Conservation (phyloP, 225 moss, liverwort and hornwort genomes). For the Pseudisothecium myosuroides region DNA sequence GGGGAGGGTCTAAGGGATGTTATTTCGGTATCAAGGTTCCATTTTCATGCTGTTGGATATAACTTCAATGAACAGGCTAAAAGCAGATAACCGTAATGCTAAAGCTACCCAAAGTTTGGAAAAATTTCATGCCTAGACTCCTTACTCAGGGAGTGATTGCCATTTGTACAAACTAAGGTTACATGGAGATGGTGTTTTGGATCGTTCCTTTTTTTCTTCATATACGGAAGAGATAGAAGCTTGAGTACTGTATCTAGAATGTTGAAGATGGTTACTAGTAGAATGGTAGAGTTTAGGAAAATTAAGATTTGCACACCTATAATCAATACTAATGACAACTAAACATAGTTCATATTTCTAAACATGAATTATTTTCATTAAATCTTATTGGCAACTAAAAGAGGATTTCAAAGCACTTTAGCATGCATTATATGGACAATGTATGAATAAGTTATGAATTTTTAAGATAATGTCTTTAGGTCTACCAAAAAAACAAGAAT, state of each 20-base stretch:
- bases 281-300: background rate
- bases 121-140: background rate
- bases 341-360: background rate
- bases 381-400: background rate
- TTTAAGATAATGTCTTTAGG: background rate
- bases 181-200: background rate
- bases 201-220: background rate
- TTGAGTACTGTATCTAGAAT: background rate
- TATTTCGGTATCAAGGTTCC: background rate
- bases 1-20: background rate
- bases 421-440: background rate
- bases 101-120: rapidly evolving
- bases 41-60: background rate
- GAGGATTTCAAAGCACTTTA: background rate
- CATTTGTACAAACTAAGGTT: background rate
- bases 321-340: background rate
- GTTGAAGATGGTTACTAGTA: no score
- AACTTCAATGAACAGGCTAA: no score
- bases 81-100: no score
- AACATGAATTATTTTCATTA: background rate
- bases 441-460: background rate
- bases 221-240: background rate
- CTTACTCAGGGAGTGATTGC: background rate
- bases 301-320: no score
- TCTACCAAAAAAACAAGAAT: background rate